Percentiles rank a stretch among this genome's conserved stretches.
phyloP scores from a whole-genome alignment of 2,329 filamentous ascomycete species.

The Sporothrix schenckii region DNA sequence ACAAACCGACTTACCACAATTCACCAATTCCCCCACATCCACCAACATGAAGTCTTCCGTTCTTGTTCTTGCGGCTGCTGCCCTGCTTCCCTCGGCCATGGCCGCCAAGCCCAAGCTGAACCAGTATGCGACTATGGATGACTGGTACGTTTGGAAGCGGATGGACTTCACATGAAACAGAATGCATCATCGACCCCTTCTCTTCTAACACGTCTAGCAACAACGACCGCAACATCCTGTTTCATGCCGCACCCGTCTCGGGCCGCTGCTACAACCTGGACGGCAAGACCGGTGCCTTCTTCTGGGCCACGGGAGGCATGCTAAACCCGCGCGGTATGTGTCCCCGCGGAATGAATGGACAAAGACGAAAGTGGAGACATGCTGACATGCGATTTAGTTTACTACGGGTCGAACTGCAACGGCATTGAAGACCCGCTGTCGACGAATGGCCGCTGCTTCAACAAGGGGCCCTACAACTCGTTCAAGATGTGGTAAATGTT shows the following conservation, averaged over 20 bases:
- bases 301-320: conserved; percentile 24
- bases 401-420: background rate
- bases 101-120: conserved; percentile 19
- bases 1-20: background rate
- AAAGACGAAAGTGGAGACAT: background rate
- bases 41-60: conserved; percentile 7
- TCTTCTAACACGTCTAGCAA: background rate
- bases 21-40: background rate
- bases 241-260: conserved; percentile 17
- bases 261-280: conserved; percentile 24
- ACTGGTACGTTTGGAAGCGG: background rate
- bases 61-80: conserved; percentile 1
- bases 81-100: background rate
- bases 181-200: background rate
- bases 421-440: conserved; percentile 19
- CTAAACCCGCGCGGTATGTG: conserved; percentile 13
- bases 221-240: conserved; percentile 22
- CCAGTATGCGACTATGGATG: conserved; percentile 16
- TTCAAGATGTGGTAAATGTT: conserved; percentile 19
- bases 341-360: too few relatives aligned
- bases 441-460: conserved; percentile 8
- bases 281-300: background rate
- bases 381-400: background rate
- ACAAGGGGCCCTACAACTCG: conserved; percentile 19
- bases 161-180: too few relatives aligned